Evolutionary conservation across 129 eudicot species (phyloP).

Genomic region (Heracleum sosnowskyi): DNA sequence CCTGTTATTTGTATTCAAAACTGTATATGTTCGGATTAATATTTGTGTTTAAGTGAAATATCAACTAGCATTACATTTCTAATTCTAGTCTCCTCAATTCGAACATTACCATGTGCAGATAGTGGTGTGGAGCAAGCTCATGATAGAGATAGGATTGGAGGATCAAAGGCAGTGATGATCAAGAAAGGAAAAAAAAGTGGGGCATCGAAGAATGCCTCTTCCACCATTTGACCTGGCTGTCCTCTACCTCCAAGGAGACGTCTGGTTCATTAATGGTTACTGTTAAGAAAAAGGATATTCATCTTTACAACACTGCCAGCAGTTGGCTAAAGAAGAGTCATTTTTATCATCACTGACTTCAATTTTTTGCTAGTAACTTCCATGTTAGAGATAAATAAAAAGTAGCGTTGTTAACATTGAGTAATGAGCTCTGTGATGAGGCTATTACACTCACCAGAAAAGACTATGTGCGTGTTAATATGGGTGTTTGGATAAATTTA

Average conservation of each 20-base stretch:
- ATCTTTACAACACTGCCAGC: conserved; percentile 23
- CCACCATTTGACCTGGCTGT: conserved; percentile 40
- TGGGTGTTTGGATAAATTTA: too few relatives aligned
- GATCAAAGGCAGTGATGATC: neutral
- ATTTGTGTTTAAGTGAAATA: neutral
- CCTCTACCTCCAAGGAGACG: conserved; percentile 36
- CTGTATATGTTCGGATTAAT: neutral
- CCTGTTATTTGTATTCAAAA: neutral
- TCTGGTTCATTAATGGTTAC: conserved; percentile 26
- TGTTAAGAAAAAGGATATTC: conserved; percentile 12
- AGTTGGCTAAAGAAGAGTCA: conserved; percentile 43
- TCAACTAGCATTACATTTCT: neutral
- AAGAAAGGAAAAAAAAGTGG: neutral
- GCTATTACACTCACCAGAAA: too few relatives aligned
- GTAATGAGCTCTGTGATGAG: neutral
- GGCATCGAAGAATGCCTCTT: conserved; percentile 6
- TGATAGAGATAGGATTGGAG: neutral
- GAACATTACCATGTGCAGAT: neutral
- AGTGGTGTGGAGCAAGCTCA: neutral
- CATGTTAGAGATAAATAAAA: neutral
- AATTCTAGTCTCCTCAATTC: neutral
- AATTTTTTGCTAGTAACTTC: conserved; percentile 17
- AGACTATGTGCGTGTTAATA: too few relatives aligned
- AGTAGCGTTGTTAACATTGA: neutral
- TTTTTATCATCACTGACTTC: conserved; percentile 43